A percentile compares a stretch with the other conserved stretches of the same genome.
These are phyloP conservation scores for Thalassiosira hispida DNA, from an alignment of 352 stramenopile genomes.

Conservation along the genomic window DNA sequence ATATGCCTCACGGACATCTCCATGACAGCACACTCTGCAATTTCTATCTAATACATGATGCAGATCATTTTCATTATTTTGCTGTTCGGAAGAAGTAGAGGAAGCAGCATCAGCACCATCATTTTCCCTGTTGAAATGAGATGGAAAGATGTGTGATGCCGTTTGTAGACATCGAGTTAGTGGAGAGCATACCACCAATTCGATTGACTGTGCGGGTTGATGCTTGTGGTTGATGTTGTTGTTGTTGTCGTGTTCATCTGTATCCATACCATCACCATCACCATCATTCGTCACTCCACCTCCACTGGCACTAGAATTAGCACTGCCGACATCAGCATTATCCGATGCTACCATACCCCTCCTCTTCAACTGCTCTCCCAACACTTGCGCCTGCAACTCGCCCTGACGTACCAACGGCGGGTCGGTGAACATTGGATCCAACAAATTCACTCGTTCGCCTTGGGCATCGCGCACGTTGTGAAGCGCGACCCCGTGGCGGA, in stretches of 20 bases:
- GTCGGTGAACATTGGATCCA: constrained; percentile 61
- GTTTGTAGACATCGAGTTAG: constrained; percentile 80
- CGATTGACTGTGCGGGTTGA: constrained; percentile 23
- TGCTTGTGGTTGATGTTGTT: constrained; percentile 5
- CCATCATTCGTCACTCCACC: constrained; percentile 1
- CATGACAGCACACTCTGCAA: constrained; percentile 48
- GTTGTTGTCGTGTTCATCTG: background rate
- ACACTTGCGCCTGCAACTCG: constrained; percentile 60
- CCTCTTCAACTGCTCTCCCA: constrained; percentile 52
- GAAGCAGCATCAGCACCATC: background rate
- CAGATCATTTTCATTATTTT: constrained; percentile 18
- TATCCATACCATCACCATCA: constrained; percentile 14
- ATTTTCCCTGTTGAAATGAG: constrained; percentile 15
- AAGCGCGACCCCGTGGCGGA: constrained; percentile 75
- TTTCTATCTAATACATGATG: constrained; percentile 44
- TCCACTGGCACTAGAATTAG: background rate
- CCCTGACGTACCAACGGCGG: constrained; percentile 63
- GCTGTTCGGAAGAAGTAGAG: background rate
- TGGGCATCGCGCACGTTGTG: constrained; percentile 51
- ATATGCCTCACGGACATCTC: constrained; percentile 71
- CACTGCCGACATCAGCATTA: background rate
- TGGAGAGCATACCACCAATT: constrained; percentile 72
- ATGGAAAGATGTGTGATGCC: constrained; percentile 56
- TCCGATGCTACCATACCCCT: constrained; percentile 7
- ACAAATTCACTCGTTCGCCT: constrained; percentile 49